phyloP scores from a whole-genome alignment of 495 filamentous ascomycete genomes.

The Poronia punctata region DNA sequence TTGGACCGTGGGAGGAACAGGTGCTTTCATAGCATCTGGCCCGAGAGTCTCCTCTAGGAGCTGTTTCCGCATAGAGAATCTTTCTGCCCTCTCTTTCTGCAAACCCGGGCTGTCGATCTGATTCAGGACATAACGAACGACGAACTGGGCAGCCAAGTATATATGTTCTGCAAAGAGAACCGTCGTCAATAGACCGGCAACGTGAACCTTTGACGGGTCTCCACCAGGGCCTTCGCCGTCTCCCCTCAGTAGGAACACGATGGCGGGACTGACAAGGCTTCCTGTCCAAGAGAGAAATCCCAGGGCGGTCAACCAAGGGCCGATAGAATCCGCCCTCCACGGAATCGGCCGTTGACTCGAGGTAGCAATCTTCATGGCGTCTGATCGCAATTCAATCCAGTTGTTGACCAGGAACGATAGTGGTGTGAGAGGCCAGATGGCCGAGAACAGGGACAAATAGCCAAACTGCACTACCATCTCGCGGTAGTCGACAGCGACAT shows the following conservation, averaged over 20 bases:
- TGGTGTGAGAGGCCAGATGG: slow-evolving; percentile 84
- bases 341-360: slow-evolving; percentile 85
- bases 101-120: slow-evolving; percentile 80
- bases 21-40: slow-evolving; percentile 33
- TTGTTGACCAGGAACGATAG: slow-evolving; percentile 91
- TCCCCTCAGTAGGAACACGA: slow-evolving; percentile 82
- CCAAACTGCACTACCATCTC: slow-evolving; percentile 97
- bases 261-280: slow-evolving; percentile 72
- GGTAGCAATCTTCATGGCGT: slow-evolving; percentile 89
- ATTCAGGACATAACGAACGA: slow-evolving; percentile 59
- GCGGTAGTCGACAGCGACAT: slow-evolving; percentile 78
- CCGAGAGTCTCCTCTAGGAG: slow-evolving; percentile 58
- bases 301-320: slow-evolving; percentile 84
- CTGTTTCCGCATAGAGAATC: slow-evolving; percentile 65
- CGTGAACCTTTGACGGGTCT: slow-evolving; percentile 59
- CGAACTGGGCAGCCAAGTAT: slow-evolving; percentile 66
- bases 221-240: slow-evolving; percentile 44
- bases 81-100: slow-evolving; percentile 69
- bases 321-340: slow-evolving; percentile 83
- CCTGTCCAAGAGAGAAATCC: slow-evolving; percentile 89
- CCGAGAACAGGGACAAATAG: slow-evolving; percentile 88
- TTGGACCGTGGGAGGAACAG: slow-evolving; percentile 24
- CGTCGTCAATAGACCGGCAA: slow-evolving; percentile 75
- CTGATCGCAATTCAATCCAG: slow-evolving; percentile 89
- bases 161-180: slow-evolving; percentile 84